Evolutionary conservation across 179 eudicot species (phyloP), one percentile per base, ranked within the genome.

Genomic region (Vitellaria paradoxa): DNA sequence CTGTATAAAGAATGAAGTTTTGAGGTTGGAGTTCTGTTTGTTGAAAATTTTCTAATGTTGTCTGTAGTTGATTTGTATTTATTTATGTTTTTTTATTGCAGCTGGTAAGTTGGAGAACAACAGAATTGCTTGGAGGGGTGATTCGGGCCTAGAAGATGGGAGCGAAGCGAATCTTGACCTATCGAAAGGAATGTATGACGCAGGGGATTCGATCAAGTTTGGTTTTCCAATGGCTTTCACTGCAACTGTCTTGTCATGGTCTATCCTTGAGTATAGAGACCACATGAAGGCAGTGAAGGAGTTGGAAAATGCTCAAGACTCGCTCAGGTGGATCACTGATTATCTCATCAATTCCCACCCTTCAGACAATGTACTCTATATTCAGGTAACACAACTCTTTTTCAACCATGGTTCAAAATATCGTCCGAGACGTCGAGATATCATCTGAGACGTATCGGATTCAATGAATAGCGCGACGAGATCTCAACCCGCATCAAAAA

Each of bases 161-260:
- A 87, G 76, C 17, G 83, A 85, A 23, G 97, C 82, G 3, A 82
- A 82, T 14, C 24, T 93, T 65, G 92, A 93, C 72, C 94, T 93
- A 21, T 85, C 93, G 0, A 88, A 93, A 80, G 96, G 96, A 50
- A 61, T 93, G 87, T 93, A 89, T 65, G 96, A 93, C 85, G 97
- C 94, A n/a, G 97, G 97, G 45, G 97, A 93, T 81, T 86, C 82
- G 64, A 86, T 93, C 88, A 93, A 93, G 81, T 93, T 93, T 75
- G 92, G 91, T 21, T 93, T 93, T 70, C 97, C 97, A 10, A 80
- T 93, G 92, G 97, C 97, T 61, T 93, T 83, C 75, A 93, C 97
- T 12, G 97, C 94, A 56, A 93, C 97, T 0, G 89, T 93, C 49
- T 74, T 93, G 81, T 87, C 97, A 3, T 93, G 97, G 97, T 76